Conservation (phyloP, 176 grass and related monocot species). For the Zizania latifolia region DNA sequence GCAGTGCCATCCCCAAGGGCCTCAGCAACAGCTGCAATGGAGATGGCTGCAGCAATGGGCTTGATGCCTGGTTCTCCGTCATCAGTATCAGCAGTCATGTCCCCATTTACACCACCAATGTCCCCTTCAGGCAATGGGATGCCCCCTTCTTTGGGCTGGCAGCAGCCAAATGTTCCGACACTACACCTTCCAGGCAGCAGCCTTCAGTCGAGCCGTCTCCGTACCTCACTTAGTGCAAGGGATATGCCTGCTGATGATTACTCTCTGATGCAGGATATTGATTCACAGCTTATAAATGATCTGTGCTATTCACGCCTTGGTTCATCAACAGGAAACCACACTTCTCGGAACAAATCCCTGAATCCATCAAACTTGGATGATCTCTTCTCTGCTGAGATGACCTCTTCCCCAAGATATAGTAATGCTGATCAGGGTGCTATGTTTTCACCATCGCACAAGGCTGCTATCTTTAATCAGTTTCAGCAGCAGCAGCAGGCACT, state of each 20-base stretch:
- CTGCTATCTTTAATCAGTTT: slow-evolving; percentile 70
- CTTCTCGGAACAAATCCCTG: slow-evolving; percentile 40
- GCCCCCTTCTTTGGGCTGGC: slow-evolving; percentile 50
- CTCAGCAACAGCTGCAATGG: slow-evolving; percentile 47
- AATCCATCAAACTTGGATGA: slow-evolving; percentile 69
- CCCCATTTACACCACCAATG: slow-evolving; percentile 55
- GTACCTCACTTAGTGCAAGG: slow-evolving; percentile 65
- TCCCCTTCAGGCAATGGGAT: slow-evolving; percentile 58
- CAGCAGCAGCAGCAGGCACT: slow-evolving; percentile 83
- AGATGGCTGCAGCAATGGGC: slow-evolving; percentile 59
- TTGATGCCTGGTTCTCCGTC: slow-evolving; percentile 58
- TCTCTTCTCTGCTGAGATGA: slow-evolving; percentile 74
- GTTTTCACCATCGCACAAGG: slow-evolving; percentile 71
- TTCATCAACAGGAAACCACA: slow-evolving; percentile 39
- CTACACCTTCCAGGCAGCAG: slow-evolving; percentile 66
- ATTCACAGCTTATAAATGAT: slow-evolving; percentile 50
- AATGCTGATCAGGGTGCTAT: slow-evolving; percentile 58
- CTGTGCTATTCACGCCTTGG: slow-evolving; percentile 42
- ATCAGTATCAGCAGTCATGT: slow-evolving; percentile 43
- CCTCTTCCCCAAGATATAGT: slow-evolving; percentile 55
- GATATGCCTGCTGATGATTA: slow-evolving; percentile 59
- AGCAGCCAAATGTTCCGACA: slow-evolving; percentile 53
- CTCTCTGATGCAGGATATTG: slow-evolving; percentile 46
- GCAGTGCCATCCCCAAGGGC: slow-evolving; percentile 48
- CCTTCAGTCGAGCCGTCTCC: slow-evolving; percentile 73